phyloP scores from a whole-genome alignment of 129 eudicot genomes.

The Ambrosia trifida region DNA sequence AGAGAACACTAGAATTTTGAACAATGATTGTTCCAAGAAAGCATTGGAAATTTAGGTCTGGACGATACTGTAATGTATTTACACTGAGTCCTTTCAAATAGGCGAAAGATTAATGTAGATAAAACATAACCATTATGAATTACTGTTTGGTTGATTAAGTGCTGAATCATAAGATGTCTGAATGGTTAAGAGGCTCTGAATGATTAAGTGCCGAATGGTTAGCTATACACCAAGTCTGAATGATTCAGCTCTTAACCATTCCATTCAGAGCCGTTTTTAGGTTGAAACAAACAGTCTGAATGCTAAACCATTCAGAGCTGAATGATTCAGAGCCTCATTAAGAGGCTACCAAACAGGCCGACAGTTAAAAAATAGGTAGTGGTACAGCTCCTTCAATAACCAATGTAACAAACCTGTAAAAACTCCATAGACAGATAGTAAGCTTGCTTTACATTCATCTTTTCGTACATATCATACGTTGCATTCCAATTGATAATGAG shows the following conservation, averaged over 20 bases:
- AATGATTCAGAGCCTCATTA: too few species aligned
- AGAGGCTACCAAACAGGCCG: too few species aligned
- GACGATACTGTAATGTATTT: slow-evolving; percentile 8
- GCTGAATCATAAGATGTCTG: too few species aligned
- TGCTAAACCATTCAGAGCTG: too few species aligned
- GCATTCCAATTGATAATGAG: slow-evolving; percentile 85
- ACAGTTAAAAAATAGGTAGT: slow-evolving; percentile 3
- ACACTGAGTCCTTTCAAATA: not conserved
- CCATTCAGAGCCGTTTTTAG: too few species aligned
- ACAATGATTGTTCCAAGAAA: slow-evolving; percentile 5
- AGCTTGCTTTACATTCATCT: slow-evolving; percentile 84
- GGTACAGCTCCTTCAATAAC: slow-evolving; percentile 17
- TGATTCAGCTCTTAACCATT: too few species aligned
- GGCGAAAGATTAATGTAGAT: not conserved
- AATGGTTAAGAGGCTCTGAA: too few species aligned
- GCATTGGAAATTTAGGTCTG: slow-evolving; percentile 14
- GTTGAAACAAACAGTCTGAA: too few species aligned
- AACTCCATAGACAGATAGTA: slow-evolving; percentile 97
- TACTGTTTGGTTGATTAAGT: too few species aligned
- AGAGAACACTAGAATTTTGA: not conserved
- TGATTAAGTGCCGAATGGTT: too few species aligned
- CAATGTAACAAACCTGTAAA: slow-evolving; percentile 68
- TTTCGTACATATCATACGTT: slow-evolving; percentile 69
- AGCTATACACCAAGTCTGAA: too few species aligned
- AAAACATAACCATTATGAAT: not conserved